Evolutionary conservation across 306 rosid species (phyloP).

Genomic region (Vigna mungo): DNA sequence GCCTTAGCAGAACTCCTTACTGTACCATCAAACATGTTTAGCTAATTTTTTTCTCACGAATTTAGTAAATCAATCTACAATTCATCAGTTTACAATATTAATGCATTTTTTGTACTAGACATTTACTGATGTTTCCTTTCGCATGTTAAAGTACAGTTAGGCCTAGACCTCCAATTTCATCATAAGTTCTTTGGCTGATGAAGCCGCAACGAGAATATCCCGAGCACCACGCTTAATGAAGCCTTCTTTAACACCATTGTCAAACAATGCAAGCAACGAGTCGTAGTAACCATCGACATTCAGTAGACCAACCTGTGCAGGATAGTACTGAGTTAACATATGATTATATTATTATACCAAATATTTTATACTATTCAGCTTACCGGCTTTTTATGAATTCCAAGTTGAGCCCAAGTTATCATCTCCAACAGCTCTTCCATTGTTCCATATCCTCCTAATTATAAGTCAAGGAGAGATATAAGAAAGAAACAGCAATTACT

Average conservation of each 20-base stretch:
- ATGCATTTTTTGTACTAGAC: slow-evolving; percentile 4
- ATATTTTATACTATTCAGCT: slow-evolving; percentile 10
- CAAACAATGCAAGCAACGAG: slow-evolving; percentile 79
- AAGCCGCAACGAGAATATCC: slow-evolving; percentile 74
- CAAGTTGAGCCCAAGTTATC: slow-evolving; percentile 94
- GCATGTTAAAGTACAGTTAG: slow-evolving; percentile 10
- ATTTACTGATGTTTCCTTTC: neutral
- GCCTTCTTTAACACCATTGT: slow-evolving; percentile 89
- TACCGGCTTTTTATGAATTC: slow-evolving; percentile 90
- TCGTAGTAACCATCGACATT: slow-evolving; percentile 92
- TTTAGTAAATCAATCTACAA: slow-evolving; percentile 21
- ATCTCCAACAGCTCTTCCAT: slow-evolving; percentile 92
- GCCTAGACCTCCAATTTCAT: slow-evolving; percentile 83
- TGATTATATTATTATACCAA: slow-evolving; percentile 12
- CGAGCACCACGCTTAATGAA: slow-evolving; percentile 85
- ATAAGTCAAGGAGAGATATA: slow-evolving; percentile 4
- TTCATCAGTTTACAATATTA: neutral
- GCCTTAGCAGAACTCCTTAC: neutral
- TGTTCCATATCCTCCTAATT: slow-evolving; percentile 90
- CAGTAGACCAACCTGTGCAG: slow-evolving; percentile 77
- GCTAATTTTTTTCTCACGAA: neutral
- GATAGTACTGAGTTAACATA: slow-evolving; percentile 36
- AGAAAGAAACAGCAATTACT: neutral
- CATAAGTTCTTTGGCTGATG: slow-evolving; percentile 80
- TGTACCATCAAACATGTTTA: neutral